Evolutionary conservation across 345 rosid genomes (phyloP), one percentile per base, ranked within the genome.

Genomic region (Firmiana major): DNA sequence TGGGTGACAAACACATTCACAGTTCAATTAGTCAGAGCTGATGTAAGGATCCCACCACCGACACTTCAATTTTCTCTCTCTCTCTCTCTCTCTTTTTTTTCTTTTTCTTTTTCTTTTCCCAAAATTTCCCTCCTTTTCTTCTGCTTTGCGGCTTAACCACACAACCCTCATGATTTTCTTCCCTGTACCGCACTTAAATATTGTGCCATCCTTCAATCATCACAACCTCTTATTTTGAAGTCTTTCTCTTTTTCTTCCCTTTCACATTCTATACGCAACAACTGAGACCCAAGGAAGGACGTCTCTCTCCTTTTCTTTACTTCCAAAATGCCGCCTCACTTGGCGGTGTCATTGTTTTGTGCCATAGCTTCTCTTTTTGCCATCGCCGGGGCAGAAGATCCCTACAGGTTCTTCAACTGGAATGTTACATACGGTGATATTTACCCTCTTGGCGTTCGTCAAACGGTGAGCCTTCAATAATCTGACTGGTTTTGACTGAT

Each of bases 321-420:
- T 40, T 22, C 17, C 22, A 74, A 51, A 73, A 79, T 85, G 88
- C 84, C 46, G 75, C 80, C 66, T 5, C 60, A 34, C 48, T 68
- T 75, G 46, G 81, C 77, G 71, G 79, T 68, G 54, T 31, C 9
- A 34, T 45, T 63, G 49, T 69, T 80, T 3, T 81, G 79, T 22
- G 55, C 67, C 73, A 36, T 75, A 1, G 59, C 73, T 6, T 71
- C 79, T 36, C 69, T 83, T 70, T 34, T 71, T 0, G 79, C 79
- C 80, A 76, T 78, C 69, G 90, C 69, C 3, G 75, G 68, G 2
- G 91, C 90, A 7, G 94, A 88, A 0, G 87, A 85, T 81, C 92
- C 94, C 0, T 90, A 90, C 87, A 82, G 84, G 48, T 90, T 88
- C 86, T 88, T 84, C 81, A 45, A 72, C 69, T 90, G 93, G 93